Base-by-base conservation (phyloP, 2,329 filamentous ascomycete species). In the Cercospora beticola region DNA sequence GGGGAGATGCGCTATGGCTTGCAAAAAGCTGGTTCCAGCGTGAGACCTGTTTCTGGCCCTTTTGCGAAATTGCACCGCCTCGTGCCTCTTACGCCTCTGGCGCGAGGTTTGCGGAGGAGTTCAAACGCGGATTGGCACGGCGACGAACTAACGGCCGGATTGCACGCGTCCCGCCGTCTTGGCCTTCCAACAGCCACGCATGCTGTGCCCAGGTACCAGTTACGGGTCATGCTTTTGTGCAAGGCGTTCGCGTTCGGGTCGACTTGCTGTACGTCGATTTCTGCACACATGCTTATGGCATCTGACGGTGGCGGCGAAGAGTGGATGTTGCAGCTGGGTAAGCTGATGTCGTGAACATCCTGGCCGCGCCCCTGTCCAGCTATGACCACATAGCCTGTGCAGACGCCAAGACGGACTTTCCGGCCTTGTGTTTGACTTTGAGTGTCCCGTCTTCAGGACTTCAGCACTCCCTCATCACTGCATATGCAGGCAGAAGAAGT, bases 121-220 rank as follows among this genome's bases (percentile, higher is more conserved):
- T 14, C 56, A 12, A n/a, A 23, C 56, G 28, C 28, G 30, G 56
- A 59, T 59, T 59, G 56, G 56, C 56, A 59, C 56, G 56, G 56
- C 26, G 56, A 59, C 56, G 18, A 33, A 21, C 56, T 59, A 59
- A 30, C 28, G 56, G 56, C 36, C 56, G 56, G 49, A 56, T 56
- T 56, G 23, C 49, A 56, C 36, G 28, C 18, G 56, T 23, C 28
- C 28, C n/a, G 56, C 56, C 56, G 56, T 31, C 56, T 59, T 59
- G 56, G 56, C 49, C 56, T 59, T 59, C 18, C 56, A 36, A 23
- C 56, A 59, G 56, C 56, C 56, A 59, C 56, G 56, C 28, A 36
- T 36, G 56, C 56, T 36, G 56, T 59, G 56, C 21, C 30, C 56
- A 36, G 30, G 56, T 31, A 16, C 56, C 16, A n/a, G 26, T 16